Evolutionary conservation across 495 filamentous ascomycete species (phyloP).

Genomic region (Glutinoglossum americanum): DNA sequence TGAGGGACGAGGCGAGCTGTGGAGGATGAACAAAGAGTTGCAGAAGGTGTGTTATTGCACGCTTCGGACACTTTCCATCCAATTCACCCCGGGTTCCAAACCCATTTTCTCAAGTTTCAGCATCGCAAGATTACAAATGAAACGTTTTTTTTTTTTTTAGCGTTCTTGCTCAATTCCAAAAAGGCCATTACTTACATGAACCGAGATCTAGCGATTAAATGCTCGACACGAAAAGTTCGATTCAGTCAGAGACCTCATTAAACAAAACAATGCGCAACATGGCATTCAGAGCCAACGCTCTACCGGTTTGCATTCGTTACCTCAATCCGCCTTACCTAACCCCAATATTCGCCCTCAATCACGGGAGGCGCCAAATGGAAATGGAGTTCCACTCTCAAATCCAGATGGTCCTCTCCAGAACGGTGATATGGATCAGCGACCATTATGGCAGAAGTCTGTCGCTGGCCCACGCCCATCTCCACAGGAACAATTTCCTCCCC

Average conservation of each 20-base stretch:
- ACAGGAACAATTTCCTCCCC: neutral
- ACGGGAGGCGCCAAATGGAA: neutral
- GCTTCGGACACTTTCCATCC: too few relatives aligned
- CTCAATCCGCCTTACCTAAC: neutral
- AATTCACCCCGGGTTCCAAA: too few relatives aligned
- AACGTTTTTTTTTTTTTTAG: too few relatives aligned
- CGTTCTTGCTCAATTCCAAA: neutral
- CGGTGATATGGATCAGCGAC: neutral
- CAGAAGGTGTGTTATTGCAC: slow-evolving; percentile 24
- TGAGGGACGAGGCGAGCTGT: slow-evolving; percentile 21
- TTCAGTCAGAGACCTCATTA: slow-evolving; percentile 42
- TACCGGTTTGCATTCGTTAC: neutral
- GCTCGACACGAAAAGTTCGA: slow-evolving; percentile 26
- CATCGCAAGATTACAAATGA: neutral
- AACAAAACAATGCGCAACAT: slow-evolving; percentile 37
- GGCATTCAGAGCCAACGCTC: slow-evolving; percentile 17
- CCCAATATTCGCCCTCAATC: neutral
- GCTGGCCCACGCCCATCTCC: neutral
- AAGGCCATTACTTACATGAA: neutral
- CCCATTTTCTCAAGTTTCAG: too few relatives aligned
- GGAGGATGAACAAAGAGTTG: slow-evolving; percentile 26
- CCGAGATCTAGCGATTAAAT: slow-evolving; percentile 13
- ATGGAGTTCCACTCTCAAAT: neutral
- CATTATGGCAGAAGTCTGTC: neutral
- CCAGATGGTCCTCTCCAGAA: neutral